phyloP scores from a whole-genome alignment of 305 asterid species.

The Striga hermonthica region DNA sequence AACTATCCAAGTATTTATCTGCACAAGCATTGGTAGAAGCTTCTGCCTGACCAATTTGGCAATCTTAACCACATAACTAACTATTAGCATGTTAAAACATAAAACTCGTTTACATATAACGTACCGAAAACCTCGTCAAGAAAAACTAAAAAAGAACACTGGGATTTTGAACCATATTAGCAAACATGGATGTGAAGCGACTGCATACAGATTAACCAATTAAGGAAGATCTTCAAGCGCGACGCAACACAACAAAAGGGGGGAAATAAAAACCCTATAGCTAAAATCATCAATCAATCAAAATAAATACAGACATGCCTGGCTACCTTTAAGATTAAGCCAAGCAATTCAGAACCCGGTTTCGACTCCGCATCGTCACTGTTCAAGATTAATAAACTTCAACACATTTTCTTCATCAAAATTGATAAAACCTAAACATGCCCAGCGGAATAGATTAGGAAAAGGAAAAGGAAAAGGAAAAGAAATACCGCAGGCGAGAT shows the following conservation, averaged over 20 bases:
- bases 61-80: too few species aligned
- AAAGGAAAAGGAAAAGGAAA: neutral
- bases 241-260: neutral
- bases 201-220: too few species aligned
- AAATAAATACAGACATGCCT: constrained; percentile 2
- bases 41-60: too few species aligned
- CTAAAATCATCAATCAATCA: neutral
- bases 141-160: neutral
- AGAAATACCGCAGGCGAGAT: constrained; percentile 31
- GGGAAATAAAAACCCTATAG: neutral
- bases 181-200: neutral
- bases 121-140: neutral
- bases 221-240: too few species aligned
- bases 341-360: constrained; percentile 37
- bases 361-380: constrained; percentile 37
- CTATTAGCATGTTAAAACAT: too few species aligned
- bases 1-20: too few species aligned
- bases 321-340: constrained; percentile 37
- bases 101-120: too few species aligned
- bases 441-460: too few species aligned
- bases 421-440: neutral
- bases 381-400: constrained; percentile 10
- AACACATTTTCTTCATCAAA: neutral
- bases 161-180: neutral
- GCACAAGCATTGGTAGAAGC: too few species aligned